Evolutionary conservation across 139 green algal species (phyloP), one percentile per base, ranked within the genome.

Genomic region (Chlamydomonas incerta): DNA sequence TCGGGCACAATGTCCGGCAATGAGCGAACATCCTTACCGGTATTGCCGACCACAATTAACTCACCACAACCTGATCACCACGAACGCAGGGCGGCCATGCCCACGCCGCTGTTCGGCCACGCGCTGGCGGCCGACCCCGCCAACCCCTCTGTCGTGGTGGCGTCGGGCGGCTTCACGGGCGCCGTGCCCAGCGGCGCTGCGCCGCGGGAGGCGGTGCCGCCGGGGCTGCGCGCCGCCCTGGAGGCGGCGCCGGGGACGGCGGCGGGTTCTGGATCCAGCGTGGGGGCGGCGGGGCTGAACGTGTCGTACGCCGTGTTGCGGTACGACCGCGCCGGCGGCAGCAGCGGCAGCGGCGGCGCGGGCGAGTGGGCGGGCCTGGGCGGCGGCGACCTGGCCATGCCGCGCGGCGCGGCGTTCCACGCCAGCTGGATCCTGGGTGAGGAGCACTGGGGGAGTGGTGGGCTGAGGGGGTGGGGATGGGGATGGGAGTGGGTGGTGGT

Each of bases 381-480:
- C 29, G 41, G 6, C 41, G 41, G 41, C 41, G 41, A 50, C 41
- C 5, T 50, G 41, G 26, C 46, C 29, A 11, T 52, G 28, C 46
- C 41, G 17, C 37, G 37, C 23, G 70, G 10, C 14, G 26, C 58
- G 41, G 77, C 77, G 23, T 74, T 83, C 41, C 77, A 83, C 47
- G n/a, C 63, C 10, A 83, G 77, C 77, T 83, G 77, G 77, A 5
- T 74, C 1, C 9, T 9, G 9, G 77, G 77, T 83, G 47, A 47
- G 41, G n/a, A n/a, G n/a, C n/a, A n/a, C 37, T 4, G 31, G 24
- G 14, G 24, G 70, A 3, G 10, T 2, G 70, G 10, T 41, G 6
- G 41, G 46, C 26, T 10, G 28, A 24, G 26, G 11, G 26, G 50
- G 29, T n/a, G 17, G 28, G 23, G 72, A 0, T 24, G 72, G 50